Base-by-base conservation (phyloP, 164 flowering plant genomes). In the Aristolochia contorta region DNA sequence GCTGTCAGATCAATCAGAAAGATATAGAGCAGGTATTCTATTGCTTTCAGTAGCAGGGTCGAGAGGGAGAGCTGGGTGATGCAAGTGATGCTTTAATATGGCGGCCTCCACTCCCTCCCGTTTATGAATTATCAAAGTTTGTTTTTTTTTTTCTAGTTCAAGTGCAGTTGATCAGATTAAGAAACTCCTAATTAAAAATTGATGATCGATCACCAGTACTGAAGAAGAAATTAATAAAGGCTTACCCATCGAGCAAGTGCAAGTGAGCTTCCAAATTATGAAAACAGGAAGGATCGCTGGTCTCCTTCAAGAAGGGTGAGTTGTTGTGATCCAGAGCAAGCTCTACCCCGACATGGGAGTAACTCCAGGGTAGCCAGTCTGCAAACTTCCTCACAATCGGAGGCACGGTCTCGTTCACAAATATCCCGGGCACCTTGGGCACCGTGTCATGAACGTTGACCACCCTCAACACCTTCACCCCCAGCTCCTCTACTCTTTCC, bases 231-330 rank as follows among this genome's bases (percentile, higher is more conserved):
- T 27, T 27, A 27, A 2, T 27, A 27, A 27, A 27, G 5, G 72
- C 84, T 71, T 54, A 88, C 86, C 90, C 89, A 60, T 85, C 94
- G 16, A 89, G 74, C 73, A 86, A 61, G 67, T 86, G 94, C 72
- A 89, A 54, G 64, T 59, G 82, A 51, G 82, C 89, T 58, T 89
- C 94, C 82, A 89, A 71, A 64, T 89, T 85, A 61, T 89, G 96
- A 4, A 78, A 75, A 24, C 70, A 69, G 3, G 45, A 47, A 0
- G 66, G 75, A 46, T 82, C 89, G 1, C 4, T 33, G 0, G 74
- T 69, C 0, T 52, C 68, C 46, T 83, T 82, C 68, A 89, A 56
- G 70, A 80, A 86, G 20, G 96, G 87, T 6, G 96, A 89, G 16
- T 71, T 60, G 55, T 54, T 76, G 59, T 82, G 87, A 67, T 89